Percentiles rank a stretch among this genome's conserved stretches.
These are phyloP conservation scores for Mortierella sp. DNA, from an alignment of 371 early-diverging fungal species.

Conservation along the genomic window DNA sequence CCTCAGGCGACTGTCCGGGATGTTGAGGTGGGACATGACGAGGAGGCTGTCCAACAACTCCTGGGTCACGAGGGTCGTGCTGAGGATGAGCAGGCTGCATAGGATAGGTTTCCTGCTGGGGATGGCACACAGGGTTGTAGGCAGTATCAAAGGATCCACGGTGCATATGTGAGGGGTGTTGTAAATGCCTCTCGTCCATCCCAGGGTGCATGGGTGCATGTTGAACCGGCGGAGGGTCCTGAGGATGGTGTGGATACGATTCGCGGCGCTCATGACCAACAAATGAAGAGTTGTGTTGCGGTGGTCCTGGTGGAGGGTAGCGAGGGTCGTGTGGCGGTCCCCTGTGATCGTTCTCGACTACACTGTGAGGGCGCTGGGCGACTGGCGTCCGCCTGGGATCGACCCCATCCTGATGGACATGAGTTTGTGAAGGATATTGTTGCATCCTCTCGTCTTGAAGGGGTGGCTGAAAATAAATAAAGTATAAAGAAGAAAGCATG, in stretches of 20 bases:
- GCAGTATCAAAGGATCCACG: neutral
- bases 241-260: constrained; percentile 13
- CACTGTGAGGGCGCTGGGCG: constrained; percentile 11
- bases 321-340: neutral
- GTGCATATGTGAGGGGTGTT: constrained; percentile 6
- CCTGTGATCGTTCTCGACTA: constrained; percentile 8
- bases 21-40: constrained; percentile 15
- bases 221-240: neutral
- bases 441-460: constrained; percentile 19
- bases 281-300: constrained; percentile 22
- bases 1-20: constrained; percentile 17
- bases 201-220: constrained; percentile 1
- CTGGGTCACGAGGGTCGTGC: constrained; percentile 10
- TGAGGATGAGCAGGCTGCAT: constrained; percentile 28
- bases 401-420: constrained; percentile 12
- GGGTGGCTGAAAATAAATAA: neutral
- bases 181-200: constrained; percentile 14
- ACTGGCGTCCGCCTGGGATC: constrained; percentile 16
- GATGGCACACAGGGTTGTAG: constrained; percentile 8
- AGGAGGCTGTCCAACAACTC: neutral
- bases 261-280: constrained; percentile 28
- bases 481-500: neutral
- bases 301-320: constrained; percentile 2
- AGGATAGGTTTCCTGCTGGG: constrained; percentile 18
- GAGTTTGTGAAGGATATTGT: constrained; percentile 11